These are phyloP conservation scores for Calonectria multiphialidica DNA, from an alignment of 2,329 filamentous ascomycete genomes.

Conservation along the genomic window DNA sequence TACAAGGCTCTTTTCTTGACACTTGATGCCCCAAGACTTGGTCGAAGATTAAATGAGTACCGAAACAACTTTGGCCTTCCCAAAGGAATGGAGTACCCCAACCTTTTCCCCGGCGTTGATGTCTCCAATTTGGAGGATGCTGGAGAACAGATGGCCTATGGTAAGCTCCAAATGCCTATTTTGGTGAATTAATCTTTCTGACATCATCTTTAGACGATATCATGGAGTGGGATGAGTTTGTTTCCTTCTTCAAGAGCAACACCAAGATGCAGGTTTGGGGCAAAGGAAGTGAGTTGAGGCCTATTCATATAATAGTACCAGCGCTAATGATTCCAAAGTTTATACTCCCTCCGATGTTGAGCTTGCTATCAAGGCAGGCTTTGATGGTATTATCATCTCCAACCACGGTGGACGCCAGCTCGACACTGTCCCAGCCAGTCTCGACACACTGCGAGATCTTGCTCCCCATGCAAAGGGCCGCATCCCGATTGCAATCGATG, in stretches of 20 bases:
- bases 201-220: slow-evolving; percentile 1
- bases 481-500: slow-evolving; percentile 47
- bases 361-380: slow-evolving; percentile 44
- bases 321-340: slow-evolving; percentile 23
- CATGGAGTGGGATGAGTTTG: slow-evolving; percentile 20
- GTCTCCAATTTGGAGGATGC: slow-evolving; percentile 19
- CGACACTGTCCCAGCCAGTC: slow-evolving; percentile 45
- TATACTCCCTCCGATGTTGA: slow-evolving; percentile 48
- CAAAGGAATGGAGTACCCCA: slow-evolving; percentile 32
- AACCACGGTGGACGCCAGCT: slow-evolving; percentile 52
- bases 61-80: slow-evolving; percentile 38
- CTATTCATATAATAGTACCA: no score
- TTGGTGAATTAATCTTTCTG: neutral
- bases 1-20: slow-evolving; percentile 45
- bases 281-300: slow-evolving; percentile 29
- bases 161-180: neutral
- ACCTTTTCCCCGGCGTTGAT: slow-evolving; percentile 25
- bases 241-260: slow-evolving; percentile 22
- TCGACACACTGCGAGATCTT: slow-evolving; percentile 48
- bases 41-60: slow-evolving; percentile 37
- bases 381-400: slow-evolving; percentile 47
- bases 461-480: slow-evolving; percentile 36
- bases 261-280: slow-evolving; percentile 29
- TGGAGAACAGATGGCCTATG: slow-evolving; percentile 23
- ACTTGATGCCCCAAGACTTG: slow-evolving; percentile 39